These are phyloP conservation scores for Phaeophleospora eucalypticola DNA, from an alignment of 2,329 filamentous ascomycete species.

Conservation along the genomic window DNA sequence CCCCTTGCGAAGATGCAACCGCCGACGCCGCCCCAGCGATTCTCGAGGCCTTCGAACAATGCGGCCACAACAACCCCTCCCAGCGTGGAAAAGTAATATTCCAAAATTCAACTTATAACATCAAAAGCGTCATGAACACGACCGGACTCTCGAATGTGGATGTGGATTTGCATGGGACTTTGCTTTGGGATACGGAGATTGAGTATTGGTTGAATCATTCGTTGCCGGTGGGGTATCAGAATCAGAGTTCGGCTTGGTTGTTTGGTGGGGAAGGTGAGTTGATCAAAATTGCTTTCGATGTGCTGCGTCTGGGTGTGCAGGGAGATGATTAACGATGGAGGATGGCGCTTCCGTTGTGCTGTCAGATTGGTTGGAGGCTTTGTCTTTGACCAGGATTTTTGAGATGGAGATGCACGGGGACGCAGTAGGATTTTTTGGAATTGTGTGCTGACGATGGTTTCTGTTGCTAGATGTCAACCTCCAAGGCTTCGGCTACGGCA, in stretches of 20 bases:
- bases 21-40: slow-evolving; percentile 47
- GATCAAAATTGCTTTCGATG: no score
- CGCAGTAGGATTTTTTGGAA: no score
- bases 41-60: slow-evolving; percentile 47
- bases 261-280: slow-evolving; percentile 54
- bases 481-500: slow-evolving; percentile 50
- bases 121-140: slow-evolving; percentile 49
- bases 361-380: no score
- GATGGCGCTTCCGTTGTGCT: no score
- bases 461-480: slow-evolving; percentile 48
- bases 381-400: no score
- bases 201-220: slow-evolving; percentile 51
- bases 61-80: slow-evolving; percentile 40
- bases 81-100: slow-evolving; percentile 13
- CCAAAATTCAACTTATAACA: slow-evolving; percentile 14
- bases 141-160: slow-evolving; percentile 45
- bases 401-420: no score
- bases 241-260: slow-evolving; percentile 52
- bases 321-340: no score
- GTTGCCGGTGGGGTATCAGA: slow-evolving; percentile 52
- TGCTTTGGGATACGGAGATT: slow-evolving; percentile 43
- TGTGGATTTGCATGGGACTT: slow-evolving; percentile 47
- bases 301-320: no score
- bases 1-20: no score
- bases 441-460: no score